Evolutionary conservation across 768 basidiomycete species (phyloP).

Genomic region (Boletus coccyginus): DNA sequence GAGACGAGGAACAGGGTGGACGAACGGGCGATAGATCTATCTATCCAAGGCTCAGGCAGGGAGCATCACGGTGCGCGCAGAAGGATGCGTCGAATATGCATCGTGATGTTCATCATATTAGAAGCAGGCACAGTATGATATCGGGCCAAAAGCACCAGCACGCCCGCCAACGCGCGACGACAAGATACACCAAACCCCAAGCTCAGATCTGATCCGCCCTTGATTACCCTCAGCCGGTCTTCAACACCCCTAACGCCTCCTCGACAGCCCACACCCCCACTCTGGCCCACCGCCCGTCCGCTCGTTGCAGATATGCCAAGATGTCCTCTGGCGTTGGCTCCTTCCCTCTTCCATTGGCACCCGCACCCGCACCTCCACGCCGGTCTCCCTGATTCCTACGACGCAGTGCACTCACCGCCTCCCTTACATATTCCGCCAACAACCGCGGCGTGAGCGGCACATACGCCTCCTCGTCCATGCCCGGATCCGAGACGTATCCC

Average conservation of each 20-base stretch:
- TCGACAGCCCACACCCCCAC: slow-evolving; percentile 63
- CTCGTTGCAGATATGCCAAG: slow-evolving; percentile 40
- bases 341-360: slow-evolving; percentile 9
- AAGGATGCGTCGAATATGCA: too few relatives aligned
- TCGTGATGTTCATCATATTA: not conserved
- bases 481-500: slow-evolving; percentile 59
- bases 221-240: not conserved
- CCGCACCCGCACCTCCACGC: not conserved
- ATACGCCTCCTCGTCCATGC: slow-evolving; percentile 56
- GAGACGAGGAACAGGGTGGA: too few relatives aligned
- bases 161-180: too few relatives aligned
- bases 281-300: slow-evolving; percentile 64
- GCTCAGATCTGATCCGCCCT: not conserved
- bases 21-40: not conserved
- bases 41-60: not conserved
- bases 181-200: not conserved
- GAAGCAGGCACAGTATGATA: too few relatives aligned
- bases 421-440: slow-evolving; percentile 46
- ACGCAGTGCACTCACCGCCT: slow-evolving; percentile 40
- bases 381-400: not conserved
- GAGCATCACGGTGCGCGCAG: not conserved
- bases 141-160: too few relatives aligned
- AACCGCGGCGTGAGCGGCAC: slow-evolving; percentile 54
- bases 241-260: slow-evolving; percentile 49
- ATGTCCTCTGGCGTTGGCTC: slow-evolving; percentile 45